These are phyloP conservation scores for Lichtheimia ornata DNA, from an alignment of 371 early-diverging fungal genomes.

Conservation along the genomic window DNA sequence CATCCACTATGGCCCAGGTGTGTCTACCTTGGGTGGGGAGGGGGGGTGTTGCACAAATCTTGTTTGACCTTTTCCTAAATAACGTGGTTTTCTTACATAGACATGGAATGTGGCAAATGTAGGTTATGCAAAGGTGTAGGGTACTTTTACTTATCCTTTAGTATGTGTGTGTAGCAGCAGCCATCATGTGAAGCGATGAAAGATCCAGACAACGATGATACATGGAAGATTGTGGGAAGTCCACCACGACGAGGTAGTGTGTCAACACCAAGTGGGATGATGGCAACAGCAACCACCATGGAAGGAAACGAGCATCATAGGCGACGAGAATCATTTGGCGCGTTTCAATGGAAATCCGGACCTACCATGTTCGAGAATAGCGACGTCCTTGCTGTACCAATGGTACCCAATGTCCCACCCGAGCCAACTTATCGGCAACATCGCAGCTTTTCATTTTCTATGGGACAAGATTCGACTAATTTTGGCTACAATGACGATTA, in stretches of 20 bases:
- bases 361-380: conserved; percentile 6
- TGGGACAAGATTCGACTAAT: conserved; percentile 47
- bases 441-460: conserved; percentile 51
- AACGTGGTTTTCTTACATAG: background rate
- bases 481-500: conserved; percentile 48
- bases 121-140: too few species aligned
- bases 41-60: too few species aligned
- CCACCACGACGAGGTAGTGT: conserved; percentile 16
- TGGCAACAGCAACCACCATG: background rate
- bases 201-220: conserved; percentile 1
- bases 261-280: background rate
- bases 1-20: too few species aligned
- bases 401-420: conserved; percentile 41
- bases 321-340: conserved; percentile 45
- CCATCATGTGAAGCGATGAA: background rate
- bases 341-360: conserved; percentile 37
- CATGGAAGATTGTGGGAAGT: conserved; percentile 23
- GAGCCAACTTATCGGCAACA: conserved; percentile 51
- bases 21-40: too few species aligned
- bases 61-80: too few species aligned
- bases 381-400: conserved; percentile 42
- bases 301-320: background rate
- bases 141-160: too few species aligned
- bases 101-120: background rate
- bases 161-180: too few species aligned